phyloP scores from a whole-genome alignment of 495 filamentous ascomycete species.

The Choiromyces venosus region DNA sequence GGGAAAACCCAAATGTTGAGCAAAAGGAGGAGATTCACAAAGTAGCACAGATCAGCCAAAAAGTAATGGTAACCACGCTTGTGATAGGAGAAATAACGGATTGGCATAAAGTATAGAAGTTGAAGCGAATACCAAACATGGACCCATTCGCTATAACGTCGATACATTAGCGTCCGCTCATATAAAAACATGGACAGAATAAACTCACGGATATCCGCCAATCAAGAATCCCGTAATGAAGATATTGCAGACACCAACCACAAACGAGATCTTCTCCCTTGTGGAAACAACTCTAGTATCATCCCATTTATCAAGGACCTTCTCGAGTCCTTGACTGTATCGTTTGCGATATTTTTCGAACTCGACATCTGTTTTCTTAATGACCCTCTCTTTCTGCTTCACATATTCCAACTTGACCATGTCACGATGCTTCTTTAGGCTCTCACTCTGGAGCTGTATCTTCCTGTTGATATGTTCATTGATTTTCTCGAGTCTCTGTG shows the following conservation, averaged over 20 bases:
- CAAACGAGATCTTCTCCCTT: slow-evolving; percentile 93
- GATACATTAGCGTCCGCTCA: slow-evolving; percentile 17
- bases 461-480: slow-evolving; percentile 54
- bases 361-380: slow-evolving; percentile 73
- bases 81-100: slow-evolving; percentile 86
- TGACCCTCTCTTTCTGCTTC: slow-evolving; percentile 47
- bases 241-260: slow-evolving; percentile 91
- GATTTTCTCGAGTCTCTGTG: slow-evolving; percentile 80
- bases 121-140: slow-evolving; percentile 87
- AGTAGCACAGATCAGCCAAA: slow-evolving; percentile 87
- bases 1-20: slow-evolving; percentile 88
- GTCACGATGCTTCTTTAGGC: slow-evolving; percentile 73
- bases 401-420: slow-evolving; percentile 57
- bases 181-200: background rate
- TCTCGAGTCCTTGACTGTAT: slow-evolving; percentile 82
- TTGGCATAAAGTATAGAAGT: slow-evolving; percentile 90
- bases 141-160: slow-evolving; percentile 57
- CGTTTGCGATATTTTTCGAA: slow-evolving; percentile 82
- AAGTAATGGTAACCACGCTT: slow-evolving; percentile 93
- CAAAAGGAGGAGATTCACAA: slow-evolving; percentile 82
- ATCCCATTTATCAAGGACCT: slow-evolving; percentile 77
- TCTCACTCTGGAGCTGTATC: slow-evolving; percentile 73
- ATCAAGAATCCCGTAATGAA: slow-evolving; percentile 93
- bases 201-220: slow-evolving; percentile 61
- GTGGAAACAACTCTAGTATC: slow-evolving; percentile 79